Conservation (phyloP, 257 asterid genomes). For the Salvia miltiorrhiza region DNA sequence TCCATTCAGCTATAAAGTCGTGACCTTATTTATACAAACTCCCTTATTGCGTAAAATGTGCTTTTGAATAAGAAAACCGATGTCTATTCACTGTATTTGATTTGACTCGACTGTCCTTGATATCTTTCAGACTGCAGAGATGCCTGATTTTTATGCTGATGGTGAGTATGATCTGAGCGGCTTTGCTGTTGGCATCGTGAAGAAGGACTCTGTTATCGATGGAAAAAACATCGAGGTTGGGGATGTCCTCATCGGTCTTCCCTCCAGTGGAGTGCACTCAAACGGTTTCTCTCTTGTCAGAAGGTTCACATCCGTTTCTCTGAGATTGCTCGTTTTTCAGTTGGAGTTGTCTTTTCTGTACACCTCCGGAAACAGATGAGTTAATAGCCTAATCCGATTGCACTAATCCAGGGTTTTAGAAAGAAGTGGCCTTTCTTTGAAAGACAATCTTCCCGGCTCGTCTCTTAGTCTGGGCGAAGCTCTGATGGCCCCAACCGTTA, state of each 20-base stretch:
- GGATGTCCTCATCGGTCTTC: conserved; percentile 82
- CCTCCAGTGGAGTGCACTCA: conserved; percentile 97
- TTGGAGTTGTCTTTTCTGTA: not conserved
- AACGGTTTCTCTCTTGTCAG: conserved; percentile 90
- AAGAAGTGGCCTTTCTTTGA: conserved; percentile 63
- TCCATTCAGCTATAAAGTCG: not conserved
- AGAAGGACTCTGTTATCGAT: conserved; percentile 71
- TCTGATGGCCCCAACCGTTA: conserved; percentile 85
- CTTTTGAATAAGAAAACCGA: not conserved
- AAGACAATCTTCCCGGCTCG: conserved; percentile 70
- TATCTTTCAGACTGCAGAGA: conserved; percentile 98
- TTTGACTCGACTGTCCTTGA: too few relatives aligned
- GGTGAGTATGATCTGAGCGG: conserved; percentile 97
- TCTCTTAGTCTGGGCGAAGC: conserved; percentile 68
- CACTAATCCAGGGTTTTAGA: conserved; percentile 57
- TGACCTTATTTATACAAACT: not conserved
- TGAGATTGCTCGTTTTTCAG: not conserved
- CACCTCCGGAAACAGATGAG: not conserved
- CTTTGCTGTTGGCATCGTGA: conserved; percentile 84
- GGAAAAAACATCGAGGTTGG: conserved; percentile 72
- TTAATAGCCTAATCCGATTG: not conserved
- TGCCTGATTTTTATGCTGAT: conserved; percentile 90
- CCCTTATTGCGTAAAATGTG: not conserved
- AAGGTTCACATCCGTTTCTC: conserved; percentile 39
- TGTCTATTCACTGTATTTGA: not conserved